These are phyloP conservation scores for Hebeloma cylindrosporum DNA, from an alignment of 768 basidiomycete species.

Conservation along the genomic window DNA sequence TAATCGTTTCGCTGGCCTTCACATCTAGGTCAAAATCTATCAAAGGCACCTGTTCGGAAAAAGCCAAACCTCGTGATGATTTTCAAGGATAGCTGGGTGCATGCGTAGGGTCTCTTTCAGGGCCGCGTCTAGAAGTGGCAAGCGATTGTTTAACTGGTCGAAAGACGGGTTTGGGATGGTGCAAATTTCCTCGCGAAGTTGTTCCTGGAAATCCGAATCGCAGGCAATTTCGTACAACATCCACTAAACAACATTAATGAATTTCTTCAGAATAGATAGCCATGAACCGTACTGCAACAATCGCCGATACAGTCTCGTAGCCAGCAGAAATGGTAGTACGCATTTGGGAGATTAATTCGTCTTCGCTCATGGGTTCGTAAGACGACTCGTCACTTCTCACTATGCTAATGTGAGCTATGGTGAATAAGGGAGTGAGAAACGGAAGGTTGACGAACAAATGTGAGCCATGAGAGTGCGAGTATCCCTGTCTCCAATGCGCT, in stretches of 20 bases:
- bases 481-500: slow-evolving; percentile 41
- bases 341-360: slow-evolving; percentile 58
- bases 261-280: slow-evolving; percentile 10
- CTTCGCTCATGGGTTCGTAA: slow-evolving; percentile 40
- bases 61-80: slow-evolving; percentile 56
- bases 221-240: slow-evolving; percentile 60
- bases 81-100: slow-evolving; percentile 62
- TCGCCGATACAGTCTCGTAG: slow-evolving; percentile 52
- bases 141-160: slow-evolving; percentile 48
- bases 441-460: slow-evolving; percentile 42
- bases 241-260: slow-evolving; percentile 45
- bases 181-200: slow-evolving; percentile 55
- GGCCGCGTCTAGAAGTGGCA: slow-evolving; percentile 59
- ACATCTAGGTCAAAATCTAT: background rate
- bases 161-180: slow-evolving; percentile 47
- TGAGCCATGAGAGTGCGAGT: slow-evolving; percentile 51
- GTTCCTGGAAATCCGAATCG: slow-evolving; percentile 49
- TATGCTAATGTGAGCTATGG: slow-evolving; percentile 29
- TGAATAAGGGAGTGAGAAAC: background rate
- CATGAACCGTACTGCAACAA: slow-evolving; percentile 38
- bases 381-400: slow-evolving; percentile 42
- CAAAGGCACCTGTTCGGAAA: slow-evolving; percentile 1
- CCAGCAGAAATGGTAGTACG: slow-evolving; percentile 63
- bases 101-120: slow-evolving; percentile 62
- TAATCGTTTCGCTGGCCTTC: slow-evolving; percentile 54